Base-by-base conservation (phyloP, 2,329 filamentous ascomycete genomes). In the Clarireedia paspali region DNA sequence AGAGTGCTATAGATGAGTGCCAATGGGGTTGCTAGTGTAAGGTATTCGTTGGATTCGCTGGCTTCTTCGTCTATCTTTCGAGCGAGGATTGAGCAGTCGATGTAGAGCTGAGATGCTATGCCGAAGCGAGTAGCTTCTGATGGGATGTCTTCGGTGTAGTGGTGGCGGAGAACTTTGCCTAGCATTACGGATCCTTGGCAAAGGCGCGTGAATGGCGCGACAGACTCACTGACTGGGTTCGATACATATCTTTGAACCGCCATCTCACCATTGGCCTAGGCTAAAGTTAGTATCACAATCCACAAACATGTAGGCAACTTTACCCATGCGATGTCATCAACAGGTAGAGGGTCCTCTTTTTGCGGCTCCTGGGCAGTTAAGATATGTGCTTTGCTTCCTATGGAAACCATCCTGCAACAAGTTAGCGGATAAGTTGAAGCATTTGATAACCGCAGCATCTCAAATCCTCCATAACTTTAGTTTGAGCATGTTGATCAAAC, bases 131-230 rank as follows among this genome's bases (percentile, higher is more conserved):
- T 51, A 38, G 56, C 60, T 53, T 67, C 66, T 23, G 60, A 57
- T 3, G 55, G 45, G n/a, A 58, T 30, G 4, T 53, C 53, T 14
- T 62, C 60, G 3, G 50, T 61, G 20, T 65, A 62, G 52, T 67
- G 60, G 60, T 74, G 70, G 5, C 50, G 50, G 9, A 72, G 60
- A n/a, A 70, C 66, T 55, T 67, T 66, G 40, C 68, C 69, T 23
- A 72, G 50, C 48, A 73, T 64, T 20, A 72, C 63, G 20, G 66
- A 67, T 20, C 68, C 66, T 63, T 75, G 72, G 52, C 70, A 73
- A 44, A 83, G 72, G 56, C 78, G 75, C 4, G 77, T 75, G 67
- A 79, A 82, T 42, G 79, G 70, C 20, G 74, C 72, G 54, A 76
- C 63, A 7, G 75, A 62, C 7, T 77, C 75, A 27, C 71, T 71